Conservation (phyloP, 495 filamentous ascomycete genomes). For the Penicillium argentinense region DNA sequence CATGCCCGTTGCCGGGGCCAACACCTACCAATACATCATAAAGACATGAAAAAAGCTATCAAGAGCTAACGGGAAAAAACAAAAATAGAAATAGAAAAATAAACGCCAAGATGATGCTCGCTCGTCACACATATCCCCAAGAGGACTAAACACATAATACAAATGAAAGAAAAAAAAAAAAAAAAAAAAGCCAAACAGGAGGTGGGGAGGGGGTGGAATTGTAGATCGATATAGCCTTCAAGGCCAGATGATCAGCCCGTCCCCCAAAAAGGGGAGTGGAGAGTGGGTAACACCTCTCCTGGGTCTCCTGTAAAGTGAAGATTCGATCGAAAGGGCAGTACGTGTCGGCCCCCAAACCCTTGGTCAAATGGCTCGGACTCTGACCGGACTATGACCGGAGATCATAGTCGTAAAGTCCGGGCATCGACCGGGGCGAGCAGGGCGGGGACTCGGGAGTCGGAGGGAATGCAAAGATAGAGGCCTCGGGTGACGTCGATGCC, state of each 20-base stretch:
- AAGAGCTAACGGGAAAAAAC: too few species aligned
- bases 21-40: constrained; percentile 10
- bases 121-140: constrained; percentile 17
- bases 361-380: too few species aligned
- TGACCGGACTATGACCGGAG: constrained; percentile 10
- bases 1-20: constrained; percentile 3
- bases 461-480: constrained; percentile 37
- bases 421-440: constrained; percentile 34
- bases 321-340: too few species aligned
- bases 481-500: constrained; percentile 38
- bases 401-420: constrained; percentile 27
- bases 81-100: too few species aligned
- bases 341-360: constrained; percentile 3
- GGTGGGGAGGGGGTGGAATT: too few species aligned
- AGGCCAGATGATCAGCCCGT: neutral
- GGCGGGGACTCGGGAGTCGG: constrained; percentile 39
- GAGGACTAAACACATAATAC: constrained; percentile 6
- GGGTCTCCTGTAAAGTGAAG: neutral
- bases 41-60: constrained; percentile 3
- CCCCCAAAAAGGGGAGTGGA: neutral
- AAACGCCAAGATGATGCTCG: constrained; percentile 21
- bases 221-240: neutral
- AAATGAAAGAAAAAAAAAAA: constrained; percentile 9
- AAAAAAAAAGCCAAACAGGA: too few species aligned
- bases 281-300: too few species aligned